A percentile compares a stretch with the other conserved stretches of the same genome.
phyloP scores from a whole-genome alignment of 495 filamentous ascomycete species.

The Pseudotulostoma volvatum region DNA sequence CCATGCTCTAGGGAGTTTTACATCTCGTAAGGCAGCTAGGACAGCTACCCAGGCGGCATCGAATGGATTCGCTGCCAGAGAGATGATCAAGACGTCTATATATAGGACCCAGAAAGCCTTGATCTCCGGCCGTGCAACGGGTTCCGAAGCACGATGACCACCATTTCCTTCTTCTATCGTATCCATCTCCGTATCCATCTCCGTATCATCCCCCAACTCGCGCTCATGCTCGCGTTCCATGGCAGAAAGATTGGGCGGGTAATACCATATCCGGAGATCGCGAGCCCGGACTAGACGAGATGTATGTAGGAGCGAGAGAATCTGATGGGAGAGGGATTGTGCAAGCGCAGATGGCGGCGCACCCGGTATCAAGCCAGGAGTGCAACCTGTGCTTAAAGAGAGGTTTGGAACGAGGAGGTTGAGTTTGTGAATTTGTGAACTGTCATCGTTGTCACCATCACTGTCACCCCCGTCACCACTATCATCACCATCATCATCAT shows the following conservation, averaged over 20 bases:
- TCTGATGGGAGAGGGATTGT: conserved; percentile 63
- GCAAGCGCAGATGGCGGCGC: conserved; percentile 63
- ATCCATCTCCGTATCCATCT: conserved; percentile 25
- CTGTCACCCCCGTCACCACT: conserved; percentile 1
- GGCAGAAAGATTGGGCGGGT: conserved; percentile 27
- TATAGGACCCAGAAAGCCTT: conserved; percentile 90
- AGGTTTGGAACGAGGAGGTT: conserved; percentile 83
- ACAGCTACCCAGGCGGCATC: conserved; percentile 79
- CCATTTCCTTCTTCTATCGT: conserved; percentile 7
- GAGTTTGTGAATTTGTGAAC: conserved; percentile 39
- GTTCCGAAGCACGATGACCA: conserved; percentile 4
- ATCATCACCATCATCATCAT: conserved; percentile 7
- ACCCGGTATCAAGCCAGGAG: conserved; percentile 69
- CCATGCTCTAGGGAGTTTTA: conserved; percentile 59
- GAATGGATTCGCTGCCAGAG: conserved; percentile 77
- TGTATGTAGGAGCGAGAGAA: conserved; percentile 57
- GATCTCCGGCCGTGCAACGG: conserved; percentile 31
- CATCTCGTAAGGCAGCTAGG: conserved; percentile 65
- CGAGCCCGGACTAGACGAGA: conserved; percentile 41
- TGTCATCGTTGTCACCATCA: conserved; percentile 26
- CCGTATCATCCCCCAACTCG: conserved; percentile 23
- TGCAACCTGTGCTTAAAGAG: conserved; percentile 76
- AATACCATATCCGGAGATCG: conserved; percentile 55
- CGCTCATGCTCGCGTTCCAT: conserved; percentile 24
- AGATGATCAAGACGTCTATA: conserved; percentile 80